Base-by-base conservation (phyloP, 2,329 filamentous ascomycete genomes). In the Diaporthe citrichinensis region DNA sequence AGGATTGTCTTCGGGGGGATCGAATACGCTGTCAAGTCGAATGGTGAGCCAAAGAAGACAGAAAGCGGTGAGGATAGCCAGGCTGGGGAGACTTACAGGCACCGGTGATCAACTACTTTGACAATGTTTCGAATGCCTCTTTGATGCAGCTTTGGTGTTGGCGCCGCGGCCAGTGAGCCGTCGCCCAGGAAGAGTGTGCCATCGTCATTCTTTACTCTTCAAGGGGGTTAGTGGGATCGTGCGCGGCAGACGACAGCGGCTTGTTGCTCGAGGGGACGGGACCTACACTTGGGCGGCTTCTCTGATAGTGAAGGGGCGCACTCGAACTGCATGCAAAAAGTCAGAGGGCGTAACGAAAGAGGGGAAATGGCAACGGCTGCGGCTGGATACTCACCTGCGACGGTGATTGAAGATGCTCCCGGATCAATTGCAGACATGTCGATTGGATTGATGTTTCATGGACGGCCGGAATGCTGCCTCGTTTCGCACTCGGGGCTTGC, bases 21-120 rank as follows among this genome's bases (percentile, higher is more conserved):
- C 97, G 84, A 99, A 99, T 44, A 99, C 93, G 83, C 97, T 98
- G 82, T 36, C 25, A 36, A 34, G 17, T 20, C 73, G 23, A 23
- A 14, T 3, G 7, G 76, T 83, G 69, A 84, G 80, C 65, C 6
- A 67, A 31, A 51, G 73, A 61, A 75, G 78, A 62, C 20, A 53
- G 49, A 17, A 55, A 31, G n/a, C 25, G 25, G 28, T n/a, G 41
- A 69, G 41, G 7, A 9, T 28, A 23, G 28, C 31, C 25, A 65
- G n/a, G 23, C 46, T 1, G 25, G 41, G 41, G 41, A 61, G 31
- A 89, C 95, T 80, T 90, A 98, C 97, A 99, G 87, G 87, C 97
- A 98, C 81, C 94, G 94, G 83, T 98, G 96, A 82, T 99, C 97
- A 72, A 99, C 91, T 28, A 99, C 96, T 85, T 98, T 98, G 86